phyloP scores from a whole-genome alignment of 352 stramenopile genomes.

The Phytophthora boehmeriae region DNA sequence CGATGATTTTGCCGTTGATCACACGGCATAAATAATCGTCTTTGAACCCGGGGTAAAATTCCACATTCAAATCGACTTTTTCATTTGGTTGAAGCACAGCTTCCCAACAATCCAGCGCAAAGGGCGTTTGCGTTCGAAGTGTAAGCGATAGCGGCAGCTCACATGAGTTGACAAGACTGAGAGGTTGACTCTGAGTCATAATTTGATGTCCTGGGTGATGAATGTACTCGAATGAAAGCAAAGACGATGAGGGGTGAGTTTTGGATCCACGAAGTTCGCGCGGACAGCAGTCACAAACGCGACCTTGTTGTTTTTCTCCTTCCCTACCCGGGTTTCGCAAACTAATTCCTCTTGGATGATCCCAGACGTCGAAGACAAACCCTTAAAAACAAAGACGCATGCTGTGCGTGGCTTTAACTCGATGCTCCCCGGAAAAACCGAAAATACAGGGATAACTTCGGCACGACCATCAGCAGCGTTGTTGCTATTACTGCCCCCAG shows the following conservation, averaged over 20 bases:
- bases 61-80: slow-evolving; percentile 81
- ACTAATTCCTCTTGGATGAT: slow-evolving; percentile 85
- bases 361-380: slow-evolving; percentile 66
- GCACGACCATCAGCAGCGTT: slow-evolving; percentile 18
- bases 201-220: slow-evolving; percentile 77
- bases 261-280: slow-evolving; percentile 92
- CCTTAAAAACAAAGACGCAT: slow-evolving; percentile 94
- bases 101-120: slow-evolving; percentile 93
- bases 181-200: slow-evolving; percentile 62
- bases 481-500: slow-evolving; percentile 23
- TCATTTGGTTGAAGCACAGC: slow-evolving; percentile 84
- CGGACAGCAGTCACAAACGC: slow-evolving; percentile 90
- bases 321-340: slow-evolving; percentile 92
- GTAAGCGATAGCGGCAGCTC: slow-evolving; percentile 91
- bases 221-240: slow-evolving; percentile 90
- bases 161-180: slow-evolving; percentile 90
- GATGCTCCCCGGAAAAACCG: slow-evolving; percentile 90
- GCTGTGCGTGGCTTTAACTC: slow-evolving; percentile 94
- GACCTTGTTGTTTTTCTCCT: slow-evolving; percentile 90
- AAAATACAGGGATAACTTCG: slow-evolving; percentile 79
- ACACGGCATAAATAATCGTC: slow-evolving; percentile 90
- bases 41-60: slow-evolving; percentile 95
- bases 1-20: slow-evolving; percentile 84
- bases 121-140: slow-evolving; percentile 89
- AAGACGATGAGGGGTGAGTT: slow-evolving; percentile 74